Evolutionary conservation across 306 rosid genomes (phyloP).

Genomic region (Cyamopsis tetragonoloba): DNA sequence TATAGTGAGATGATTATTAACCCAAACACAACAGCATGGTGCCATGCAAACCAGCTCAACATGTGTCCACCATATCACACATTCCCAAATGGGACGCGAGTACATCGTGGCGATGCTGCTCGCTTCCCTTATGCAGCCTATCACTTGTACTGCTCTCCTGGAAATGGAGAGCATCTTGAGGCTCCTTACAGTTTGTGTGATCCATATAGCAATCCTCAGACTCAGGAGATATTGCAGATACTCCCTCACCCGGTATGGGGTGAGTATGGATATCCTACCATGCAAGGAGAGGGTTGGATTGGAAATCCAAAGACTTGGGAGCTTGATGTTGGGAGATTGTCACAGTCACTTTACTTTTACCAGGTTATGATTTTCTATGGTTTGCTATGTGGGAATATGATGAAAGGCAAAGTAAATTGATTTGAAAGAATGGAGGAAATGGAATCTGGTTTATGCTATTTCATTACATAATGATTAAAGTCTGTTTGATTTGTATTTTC

Average conservation of each 20-base stretch:
- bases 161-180: conserved; percentile 43
- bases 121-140: conserved; percentile 52
- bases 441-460: background rate
- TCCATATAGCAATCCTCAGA: conserved; percentile 56
- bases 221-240: conserved; percentile 58
- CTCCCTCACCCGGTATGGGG: conserved; percentile 58
- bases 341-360: conserved; percentile 50
- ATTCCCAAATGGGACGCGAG: conserved; percentile 41
- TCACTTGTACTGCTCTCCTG: conserved; percentile 59
- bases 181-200: conserved; percentile 43
- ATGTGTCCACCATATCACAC: conserved; percentile 58
- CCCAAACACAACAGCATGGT: conserved; percentile 37
- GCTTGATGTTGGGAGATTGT: conserved; percentile 61
- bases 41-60: conserved; percentile 25
- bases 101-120: conserved; percentile 35
- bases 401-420: background rate
- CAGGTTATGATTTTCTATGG: conserved; percentile 32
- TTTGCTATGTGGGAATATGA: background rate
- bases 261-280: conserved; percentile 54
- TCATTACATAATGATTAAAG: too few relatives aligned
- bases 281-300: conserved; percentile 53
- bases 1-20: conserved; percentile 53
- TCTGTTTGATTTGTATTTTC: too few relatives aligned
- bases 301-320: conserved; percentile 57
- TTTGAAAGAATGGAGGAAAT: background rate